Conservation (phyloP, 805 yeast genomes). For the Suhomyces tanzawaensis region DNA sequence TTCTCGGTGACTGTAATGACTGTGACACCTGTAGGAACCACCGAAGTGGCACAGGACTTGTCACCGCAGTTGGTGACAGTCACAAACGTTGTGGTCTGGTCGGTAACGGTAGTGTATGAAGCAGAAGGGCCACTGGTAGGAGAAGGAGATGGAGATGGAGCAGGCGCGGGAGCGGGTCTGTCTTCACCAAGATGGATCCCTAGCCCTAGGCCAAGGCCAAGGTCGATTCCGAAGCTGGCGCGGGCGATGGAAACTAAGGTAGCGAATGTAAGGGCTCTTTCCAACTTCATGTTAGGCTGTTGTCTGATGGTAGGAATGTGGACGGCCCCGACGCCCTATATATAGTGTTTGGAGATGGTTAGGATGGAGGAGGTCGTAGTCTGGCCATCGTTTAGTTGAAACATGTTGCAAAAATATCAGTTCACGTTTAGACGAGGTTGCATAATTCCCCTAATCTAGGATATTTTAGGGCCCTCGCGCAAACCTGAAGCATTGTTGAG, state of each 20-base stretch:
- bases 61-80: constrained; percentile 9
- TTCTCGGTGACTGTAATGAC: constrained; percentile 10
- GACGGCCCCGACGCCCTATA: no score
- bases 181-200: not conserved
- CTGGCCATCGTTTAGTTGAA: no score
- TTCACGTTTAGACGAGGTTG: no score
- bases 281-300: constrained; percentile 6
- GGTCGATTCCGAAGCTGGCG: constrained; percentile 1
- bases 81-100: constrained; percentile 3
- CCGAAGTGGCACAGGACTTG: constrained; percentile 2
- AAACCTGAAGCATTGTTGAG: no score
- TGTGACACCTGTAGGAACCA: constrained; percentile 8
- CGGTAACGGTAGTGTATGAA: constrained; percentile 1
- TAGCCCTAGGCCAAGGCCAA: not conserved
- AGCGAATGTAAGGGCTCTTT: constrained; percentile 4
- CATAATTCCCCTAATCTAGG: no score
- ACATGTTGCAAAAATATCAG: no score
- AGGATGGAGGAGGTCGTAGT: no score
- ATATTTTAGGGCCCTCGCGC: no score
- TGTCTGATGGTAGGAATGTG: no score
- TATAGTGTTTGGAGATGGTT: no score
- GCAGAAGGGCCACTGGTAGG: not conserved
- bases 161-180: not conserved
- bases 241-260: constrained; percentile 4
- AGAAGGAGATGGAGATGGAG: not conserved